A percentile compares a stretch with the other conserved stretches of the same genome.
Evolutionary conservation across 73 alveolate genomes (phyloP).

Genomic region (Paramecium sexaurelia): DNA sequence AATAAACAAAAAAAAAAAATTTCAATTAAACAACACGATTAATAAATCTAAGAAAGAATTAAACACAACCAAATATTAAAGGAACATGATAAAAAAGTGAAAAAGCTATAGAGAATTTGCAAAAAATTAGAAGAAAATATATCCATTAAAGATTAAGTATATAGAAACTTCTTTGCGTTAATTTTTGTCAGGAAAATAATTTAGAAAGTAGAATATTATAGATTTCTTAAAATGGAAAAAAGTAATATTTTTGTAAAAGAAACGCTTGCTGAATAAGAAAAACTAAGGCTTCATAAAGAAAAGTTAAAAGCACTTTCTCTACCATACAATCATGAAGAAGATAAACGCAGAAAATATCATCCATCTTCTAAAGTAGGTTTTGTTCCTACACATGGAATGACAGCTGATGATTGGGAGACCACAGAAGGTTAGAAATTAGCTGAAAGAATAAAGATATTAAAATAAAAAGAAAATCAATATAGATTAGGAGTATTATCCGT

Average conservation of each 20-base stretch:
- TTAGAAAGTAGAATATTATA: neutral
- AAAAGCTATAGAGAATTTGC: slow-evolving; percentile 24
- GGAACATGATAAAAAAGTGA: neutral
- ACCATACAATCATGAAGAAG: slow-evolving; percentile 40
- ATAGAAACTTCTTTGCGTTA: slow-evolving; percentile 38
- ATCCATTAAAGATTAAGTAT: slow-evolving; percentile 49
- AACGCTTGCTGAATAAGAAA: neutral
- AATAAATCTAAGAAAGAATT: neutral
- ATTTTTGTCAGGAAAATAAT: slow-evolving; percentile 57
- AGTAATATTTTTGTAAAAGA: neutral
- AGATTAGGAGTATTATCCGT: neutral
- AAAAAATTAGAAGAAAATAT: slow-evolving; percentile 56
- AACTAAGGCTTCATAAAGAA: neutral
- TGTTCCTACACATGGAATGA: neutral
- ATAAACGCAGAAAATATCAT: slow-evolving; percentile 53
- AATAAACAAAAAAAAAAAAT: neutral
- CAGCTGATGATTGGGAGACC: neutral
- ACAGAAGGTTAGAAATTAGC: neutral
- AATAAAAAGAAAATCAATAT: neutral
- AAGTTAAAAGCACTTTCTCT: slow-evolving; percentile 17
- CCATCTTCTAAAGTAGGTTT: neutral
- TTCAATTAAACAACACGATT: neutral
- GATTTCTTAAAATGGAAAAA: slow-evolving; percentile 7
- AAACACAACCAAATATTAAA: neutral
- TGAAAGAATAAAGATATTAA: neutral